Base-by-base conservation (phyloP, 164 flowering plant genomes). In the Annona squamosa region DNA sequence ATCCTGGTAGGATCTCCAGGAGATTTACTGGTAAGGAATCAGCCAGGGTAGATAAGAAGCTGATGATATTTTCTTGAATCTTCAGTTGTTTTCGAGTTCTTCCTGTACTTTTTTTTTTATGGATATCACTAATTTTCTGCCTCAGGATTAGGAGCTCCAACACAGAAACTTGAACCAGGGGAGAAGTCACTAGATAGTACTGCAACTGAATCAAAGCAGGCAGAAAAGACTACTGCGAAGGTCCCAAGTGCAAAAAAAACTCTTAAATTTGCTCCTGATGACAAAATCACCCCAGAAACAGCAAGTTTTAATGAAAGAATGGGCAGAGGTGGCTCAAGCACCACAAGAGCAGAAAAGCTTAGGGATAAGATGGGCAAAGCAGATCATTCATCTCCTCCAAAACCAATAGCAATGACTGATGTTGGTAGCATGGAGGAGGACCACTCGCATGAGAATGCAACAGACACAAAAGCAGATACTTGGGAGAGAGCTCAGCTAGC, bases 401-500 rank as follows among this genome's bases (percentile, higher is more conserved):
- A 72, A 10, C 77, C 79, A 12, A 37, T 44, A 42, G 46, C 74
- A 48, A 45, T 64, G 9, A 47, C 69, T 63, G 64, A 68, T 64
- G 70, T 52, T 16, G 76, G 37, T 26, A 26, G 67, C 17, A 77
- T 62, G 68, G 74, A 19, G 7, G 71, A 45, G 16, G 76, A 71
- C 56, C 64, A 19, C 62, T 45, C 74, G 71, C 12, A 68, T 59
- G 52, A 59, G 69, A 37, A 46, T 1, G 71, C 72, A 62, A 69
- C 6, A 57, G 80, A 78, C 64, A 72, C 79, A 67, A 79, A 72
- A 83, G 90, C 86, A 63, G 86, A 86, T 71, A 75, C 86, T 48
- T 90, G 96, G 95, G 95, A 90, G 81, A 82, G 71, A 76, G 76
- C 80, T 68, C 73, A 82, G 81, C 69, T 85, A 74, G 84, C 75